These are phyloP conservation scores for Comarum palustre DNA, from an alignment of 306 rosid species.

Conservation along the genomic window DNA sequence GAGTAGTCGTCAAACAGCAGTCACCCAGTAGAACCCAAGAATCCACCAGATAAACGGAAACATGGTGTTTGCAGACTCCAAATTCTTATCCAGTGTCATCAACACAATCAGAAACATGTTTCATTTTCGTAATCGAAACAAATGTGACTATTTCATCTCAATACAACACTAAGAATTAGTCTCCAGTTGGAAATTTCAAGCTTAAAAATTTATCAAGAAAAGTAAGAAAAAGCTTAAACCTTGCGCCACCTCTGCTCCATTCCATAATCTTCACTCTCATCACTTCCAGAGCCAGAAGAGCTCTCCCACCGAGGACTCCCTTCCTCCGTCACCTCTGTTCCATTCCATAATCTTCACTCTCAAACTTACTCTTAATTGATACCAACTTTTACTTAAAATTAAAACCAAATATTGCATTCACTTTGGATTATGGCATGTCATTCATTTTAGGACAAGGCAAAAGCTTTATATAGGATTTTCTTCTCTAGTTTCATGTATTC, in stretches of 20 bases:
- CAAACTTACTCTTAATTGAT: too few species aligned
- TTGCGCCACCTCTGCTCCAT: slow-evolving; percentile 30
- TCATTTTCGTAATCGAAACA: background rate
- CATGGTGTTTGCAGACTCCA: slow-evolving; percentile 81
- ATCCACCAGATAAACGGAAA: slow-evolving; percentile 92
- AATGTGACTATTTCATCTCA: too few species aligned
- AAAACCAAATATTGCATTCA: too few species aligned
- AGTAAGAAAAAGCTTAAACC: slow-evolving; percentile 26
- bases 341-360: too few species aligned
- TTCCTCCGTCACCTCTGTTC: slow-evolving; percentile 18
- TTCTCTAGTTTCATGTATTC: too few species aligned
- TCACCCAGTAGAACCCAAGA: slow-evolving; percentile 92
- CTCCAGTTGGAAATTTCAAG: background rate
- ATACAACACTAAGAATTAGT: too few species aligned
- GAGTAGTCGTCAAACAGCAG: slow-evolving; percentile 55
- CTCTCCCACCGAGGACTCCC: slow-evolving; percentile 35
- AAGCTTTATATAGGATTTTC: background rate
- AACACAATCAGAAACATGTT: slow-evolving; percentile 15
- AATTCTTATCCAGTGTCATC: slow-evolving; percentile 53
- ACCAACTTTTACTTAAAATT: too few species aligned
- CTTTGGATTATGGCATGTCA: background rate
- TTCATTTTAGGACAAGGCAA: background rate
- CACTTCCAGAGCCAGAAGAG: slow-evolving; percentile 58
- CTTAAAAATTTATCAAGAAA: background rate
- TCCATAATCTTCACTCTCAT: slow-evolving; percentile 50